These are phyloP conservation scores for Cucumis melo DNA, from an alignment of 306 rosid species.

Conservation along the genomic window DNA sequence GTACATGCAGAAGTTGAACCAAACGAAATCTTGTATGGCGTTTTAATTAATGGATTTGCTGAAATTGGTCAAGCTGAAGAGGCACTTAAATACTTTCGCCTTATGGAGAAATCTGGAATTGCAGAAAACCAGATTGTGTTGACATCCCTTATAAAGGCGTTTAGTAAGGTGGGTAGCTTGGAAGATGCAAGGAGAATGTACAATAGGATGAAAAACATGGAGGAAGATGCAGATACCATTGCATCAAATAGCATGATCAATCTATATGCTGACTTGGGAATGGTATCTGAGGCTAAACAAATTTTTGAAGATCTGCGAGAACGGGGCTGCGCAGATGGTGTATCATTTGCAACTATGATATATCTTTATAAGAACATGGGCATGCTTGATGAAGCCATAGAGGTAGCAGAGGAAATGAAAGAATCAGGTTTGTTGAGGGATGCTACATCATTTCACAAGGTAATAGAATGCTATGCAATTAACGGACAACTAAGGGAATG, in stretches of 20 bases:
- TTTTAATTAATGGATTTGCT: conserved; percentile 80
- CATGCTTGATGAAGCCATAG: conserved; percentile 57
- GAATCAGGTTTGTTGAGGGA: conserved; percentile 54
- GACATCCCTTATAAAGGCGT: conserved; percentile 64
- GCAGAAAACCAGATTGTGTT: conserved; percentile 48
- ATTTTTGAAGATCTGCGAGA: conserved; percentile 49
- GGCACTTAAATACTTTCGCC: conserved; percentile 40
- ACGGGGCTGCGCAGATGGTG: conserved; percentile 40
- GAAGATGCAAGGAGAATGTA: conserved; percentile 51
- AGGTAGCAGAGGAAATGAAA: conserved; percentile 83
- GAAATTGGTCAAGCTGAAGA: conserved; percentile 61
- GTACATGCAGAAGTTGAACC: conserved; percentile 40
- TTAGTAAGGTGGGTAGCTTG: conserved; percentile 52
- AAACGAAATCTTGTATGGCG: conserved; percentile 67
- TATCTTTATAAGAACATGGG: conserved; percentile 59
- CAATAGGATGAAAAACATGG: conserved; percentile 39
- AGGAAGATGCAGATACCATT: conserved; percentile 48
- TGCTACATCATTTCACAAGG: conserved; percentile 58
- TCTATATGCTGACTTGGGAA: conserved; percentile 56
- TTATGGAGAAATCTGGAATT: conserved; percentile 61
- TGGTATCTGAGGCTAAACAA: conserved; percentile 63
- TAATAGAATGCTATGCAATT: conserved; percentile 50
- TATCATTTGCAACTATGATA: conserved; percentile 64
- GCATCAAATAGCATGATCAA: conserved; percentile 75
- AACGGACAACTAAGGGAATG: conserved; percentile 54